Evolutionary conservation across 495 filamentous ascomycete genomes (phyloP).

Genomic region (Penicillium daleae): DNA sequence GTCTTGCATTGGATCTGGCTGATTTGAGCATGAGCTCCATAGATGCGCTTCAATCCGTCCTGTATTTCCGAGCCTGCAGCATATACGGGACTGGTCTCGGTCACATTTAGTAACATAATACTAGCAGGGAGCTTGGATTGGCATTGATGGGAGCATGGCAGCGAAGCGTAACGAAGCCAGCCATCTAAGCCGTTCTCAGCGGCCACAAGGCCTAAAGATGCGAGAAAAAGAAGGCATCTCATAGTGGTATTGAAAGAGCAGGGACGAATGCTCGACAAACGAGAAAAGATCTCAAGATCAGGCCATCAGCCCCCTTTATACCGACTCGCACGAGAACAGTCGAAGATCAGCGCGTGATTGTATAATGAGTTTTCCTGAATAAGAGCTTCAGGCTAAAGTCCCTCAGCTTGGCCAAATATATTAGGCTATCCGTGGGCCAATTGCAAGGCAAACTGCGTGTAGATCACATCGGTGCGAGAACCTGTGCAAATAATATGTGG

Average conservation of each 20-base stretch:
- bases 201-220: conserved; percentile 17
- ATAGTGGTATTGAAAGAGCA: conserved; percentile 4
- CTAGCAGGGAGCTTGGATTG: conserved; percentile 45
- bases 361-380: conserved; percentile 8
- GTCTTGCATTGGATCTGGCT: conserved; percentile 28
- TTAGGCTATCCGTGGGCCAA: not conserved
- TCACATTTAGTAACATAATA: conserved; percentile 59
- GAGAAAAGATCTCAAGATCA: not conserved
- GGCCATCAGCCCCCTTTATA: conserved; percentile 6
- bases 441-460: too few species aligned
- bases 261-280: not conserved
- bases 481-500: too few species aligned
- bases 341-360: conserved; percentile 7
- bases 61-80: conserved; percentile 63
- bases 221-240: conserved; percentile 19
- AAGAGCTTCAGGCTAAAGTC: conserved; percentile 22
- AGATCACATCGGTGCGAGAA: too few species aligned
- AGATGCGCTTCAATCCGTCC: conserved; percentile 57
- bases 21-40: conserved; percentile 49
- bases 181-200: conserved; percentile 60
- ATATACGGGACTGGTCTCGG: conserved; percentile 56
- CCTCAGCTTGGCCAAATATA: not conserved
- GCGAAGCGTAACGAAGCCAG: conserved; percentile 67
- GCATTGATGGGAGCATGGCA: conserved; percentile 45
- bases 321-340: not conserved